Percentiles rank a stretch among this genome's conserved stretches.
These are phyloP conservation scores for Quercus dentata DNA, from an alignment of 306 rosid genomes.

Conservation along the genomic window DNA sequence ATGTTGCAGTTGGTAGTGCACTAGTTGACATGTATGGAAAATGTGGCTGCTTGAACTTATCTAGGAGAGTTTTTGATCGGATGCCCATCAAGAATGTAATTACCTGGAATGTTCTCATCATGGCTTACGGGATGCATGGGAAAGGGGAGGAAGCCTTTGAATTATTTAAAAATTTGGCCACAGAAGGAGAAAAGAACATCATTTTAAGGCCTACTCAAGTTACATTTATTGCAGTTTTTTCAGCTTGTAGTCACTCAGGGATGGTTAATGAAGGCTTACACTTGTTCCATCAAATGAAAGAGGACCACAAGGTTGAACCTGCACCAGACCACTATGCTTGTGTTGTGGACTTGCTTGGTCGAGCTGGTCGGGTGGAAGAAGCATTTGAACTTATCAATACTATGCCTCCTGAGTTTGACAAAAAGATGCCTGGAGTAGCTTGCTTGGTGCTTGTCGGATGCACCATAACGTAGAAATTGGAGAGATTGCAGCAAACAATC, in stretches of 20 bases:
- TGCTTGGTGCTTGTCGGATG: slow-evolving; percentile 75
- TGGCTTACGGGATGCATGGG: slow-evolving; percentile 94
- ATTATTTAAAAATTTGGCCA: slow-evolving; percentile 54
- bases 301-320: slow-evolving; percentile 57
- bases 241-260: slow-evolving; percentile 72
- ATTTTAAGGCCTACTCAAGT: slow-evolving; percentile 54
- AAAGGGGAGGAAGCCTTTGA: slow-evolving; percentile 65
- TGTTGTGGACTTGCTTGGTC: slow-evolving; percentile 86
- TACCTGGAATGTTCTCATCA: slow-evolving; percentile 82
- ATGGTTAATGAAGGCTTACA: slow-evolving; percentile 57
- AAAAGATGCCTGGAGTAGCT: slow-evolving; percentile 88
- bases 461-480: slow-evolving; percentile 67
- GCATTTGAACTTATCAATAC: slow-evolving; percentile 55
- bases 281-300: slow-evolving; percentile 63
- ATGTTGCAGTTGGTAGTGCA: slow-evolving; percentile 83
- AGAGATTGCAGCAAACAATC: slow-evolving; percentile 62
- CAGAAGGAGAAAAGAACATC: slow-evolving; percentile 34
- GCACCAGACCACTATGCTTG: slow-evolving; percentile 78
- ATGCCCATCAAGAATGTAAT: slow-evolving; percentile 66
- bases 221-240: slow-evolving; percentile 61
- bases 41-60: slow-evolving; percentile 67
- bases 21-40: slow-evolving; percentile 89
- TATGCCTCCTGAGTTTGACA: slow-evolving; percentile 56
- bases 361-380: slow-evolving; percentile 70
- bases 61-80: slow-evolving; percentile 58